Percentiles rank a stretch among this genome's conserved stretches.
Evolutionary conservation across 768 basidiomycete genomes (phyloP).

Genomic region (Stropharia rugosoannulata): DNA sequence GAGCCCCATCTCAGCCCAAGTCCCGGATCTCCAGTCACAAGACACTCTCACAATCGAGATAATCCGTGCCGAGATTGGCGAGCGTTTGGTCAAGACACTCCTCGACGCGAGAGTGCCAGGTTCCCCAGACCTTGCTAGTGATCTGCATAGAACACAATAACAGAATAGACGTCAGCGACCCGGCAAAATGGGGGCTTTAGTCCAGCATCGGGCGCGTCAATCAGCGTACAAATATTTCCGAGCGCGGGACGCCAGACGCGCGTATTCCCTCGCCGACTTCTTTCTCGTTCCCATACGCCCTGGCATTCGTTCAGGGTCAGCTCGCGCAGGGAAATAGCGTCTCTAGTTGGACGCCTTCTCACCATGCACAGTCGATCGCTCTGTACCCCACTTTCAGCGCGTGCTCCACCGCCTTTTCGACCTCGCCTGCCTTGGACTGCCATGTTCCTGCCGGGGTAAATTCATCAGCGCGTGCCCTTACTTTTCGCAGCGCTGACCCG

Average conservation of each 20-base stretch:
- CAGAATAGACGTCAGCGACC: not conserved
- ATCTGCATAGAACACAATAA: constrained; percentile 40
- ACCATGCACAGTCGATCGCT: constrained; percentile 72
- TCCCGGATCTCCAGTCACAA: constrained; percentile 14
- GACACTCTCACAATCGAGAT: constrained; percentile 68
- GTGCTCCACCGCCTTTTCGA: constrained; percentile 65
- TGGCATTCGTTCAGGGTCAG: constrained; percentile 25
- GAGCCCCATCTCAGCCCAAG: constrained; percentile 7
- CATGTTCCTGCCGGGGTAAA: constrained; percentile 59
- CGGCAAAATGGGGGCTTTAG: not conserved
- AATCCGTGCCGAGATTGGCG: constrained; percentile 77
- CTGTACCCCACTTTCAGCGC: constrained; percentile 77
- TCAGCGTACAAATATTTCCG: constrained; percentile 50
- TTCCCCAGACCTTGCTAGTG: constrained; percentile 71
- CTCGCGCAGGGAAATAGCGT: not conserved
- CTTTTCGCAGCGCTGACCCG: too few relatives aligned
- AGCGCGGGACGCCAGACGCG: constrained; percentile 72
- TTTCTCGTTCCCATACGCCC: constrained; percentile 74
- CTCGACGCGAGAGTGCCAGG: constrained; percentile 71
- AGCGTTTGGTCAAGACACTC: constrained; percentile 75
- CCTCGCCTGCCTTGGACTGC: constrained; percentile 76
- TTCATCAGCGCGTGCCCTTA: not conserved
- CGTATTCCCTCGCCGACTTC: constrained; percentile 82
- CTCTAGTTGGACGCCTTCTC: constrained; percentile 12
- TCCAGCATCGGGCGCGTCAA: not conserved